Evolutionary conservation across 2,329 filamentous ascomycete species (phyloP), one percentile per base, ranked within the genome.

Genomic region (Helicocarpus griseus): DNA sequence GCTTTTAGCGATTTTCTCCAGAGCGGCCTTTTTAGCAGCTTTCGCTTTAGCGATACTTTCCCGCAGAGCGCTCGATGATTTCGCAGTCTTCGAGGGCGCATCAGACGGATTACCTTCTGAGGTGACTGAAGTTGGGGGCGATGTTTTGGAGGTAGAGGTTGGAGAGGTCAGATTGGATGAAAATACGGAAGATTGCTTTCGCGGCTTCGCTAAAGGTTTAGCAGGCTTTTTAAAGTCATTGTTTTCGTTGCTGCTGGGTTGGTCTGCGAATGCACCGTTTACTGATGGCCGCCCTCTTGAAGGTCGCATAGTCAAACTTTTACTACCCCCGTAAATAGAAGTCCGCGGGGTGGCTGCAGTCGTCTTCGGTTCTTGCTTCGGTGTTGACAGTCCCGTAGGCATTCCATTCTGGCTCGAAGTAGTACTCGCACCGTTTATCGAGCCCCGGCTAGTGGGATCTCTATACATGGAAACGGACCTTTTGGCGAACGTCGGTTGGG

Each of bases 31-130:
- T 52, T 81, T 85, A 2, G 89, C 87, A 2, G 89, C 89, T 64
- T 91, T 95, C 0, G 93, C 91, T 60, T 90, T 91, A 35, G 90
- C 89, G 56, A 97, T 96, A 50, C 93, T 90, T 48, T 96, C 89
- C 31, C 93, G 82, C 13, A 98, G 71, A 0, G 89, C 84, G 14
- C 79, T 75, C 0, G 91, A 96, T 0, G 89, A 89, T 60, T 87
- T 93, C 5, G 73, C 69, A 0, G 67, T 66, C 53, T 73, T 78
- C 2, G 59, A 48, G 19, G 63, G 59, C 26, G 62, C 56, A 44
- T 67, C 64, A 9, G 58, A 57, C 1, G 60, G 56, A n/a, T 59
- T 54, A n/a, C 61, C 58, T 22, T 68, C 65, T 17, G 60, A 61
- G 5, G 62, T 51, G 19, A 56, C 58, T 11, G 64, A 65, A 43